Base-by-base conservation (phyloP, 208 protist genomes). In the Leishmania guyanensis region DNA sequence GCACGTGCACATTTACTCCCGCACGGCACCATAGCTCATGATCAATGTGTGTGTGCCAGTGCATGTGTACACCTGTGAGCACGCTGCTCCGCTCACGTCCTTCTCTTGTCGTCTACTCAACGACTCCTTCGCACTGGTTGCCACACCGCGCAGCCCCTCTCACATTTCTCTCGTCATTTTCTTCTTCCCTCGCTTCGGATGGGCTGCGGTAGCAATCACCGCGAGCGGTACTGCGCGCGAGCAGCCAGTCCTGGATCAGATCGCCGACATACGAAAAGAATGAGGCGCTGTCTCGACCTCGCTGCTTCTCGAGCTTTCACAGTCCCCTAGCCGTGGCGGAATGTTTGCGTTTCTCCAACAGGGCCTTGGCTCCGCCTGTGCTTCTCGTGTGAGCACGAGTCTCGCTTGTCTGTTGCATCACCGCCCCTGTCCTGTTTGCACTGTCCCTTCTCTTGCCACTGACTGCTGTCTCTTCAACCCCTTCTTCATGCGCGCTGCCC, bases 1-100 rank as follows among this genome's bases (percentile, higher is more conserved):
- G 5, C 81, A 78, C 50, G 74, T 95, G 36, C 86, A 94, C 76
- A 71, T 92, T 14, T 94, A 92, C 72, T 78, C 78, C n/a, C 76
- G 80, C 58, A 43, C 48, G 5, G n/a, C 70, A 29, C n/a, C 16
- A 22, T 75, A 56, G 8, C 70, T 75, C 48, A 39, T 22, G 70
- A 1, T 56, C 12, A 39, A 46, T 51, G 29, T 17, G 10, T 6
- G 48, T 10, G 64, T 33, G 26, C 33, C 16, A 10, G 29, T 69
- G 64, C 64, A 22, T 1, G 64, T 22, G 64, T 26, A 22, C 14
- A 43, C 6, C 20, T 48, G 36, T 48, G 20, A 16, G 8, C 36
- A 5, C n/a, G 64, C 33, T 69, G 10, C 33, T 69, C 17, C 33
- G 65, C 48, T 14, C 39, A 22, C 10, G 20, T 26, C 39, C 48